Evolutionary conservation across 148 eudicot species (phyloP).

Genomic region (Amaranthus hypochondriacus): DNA sequence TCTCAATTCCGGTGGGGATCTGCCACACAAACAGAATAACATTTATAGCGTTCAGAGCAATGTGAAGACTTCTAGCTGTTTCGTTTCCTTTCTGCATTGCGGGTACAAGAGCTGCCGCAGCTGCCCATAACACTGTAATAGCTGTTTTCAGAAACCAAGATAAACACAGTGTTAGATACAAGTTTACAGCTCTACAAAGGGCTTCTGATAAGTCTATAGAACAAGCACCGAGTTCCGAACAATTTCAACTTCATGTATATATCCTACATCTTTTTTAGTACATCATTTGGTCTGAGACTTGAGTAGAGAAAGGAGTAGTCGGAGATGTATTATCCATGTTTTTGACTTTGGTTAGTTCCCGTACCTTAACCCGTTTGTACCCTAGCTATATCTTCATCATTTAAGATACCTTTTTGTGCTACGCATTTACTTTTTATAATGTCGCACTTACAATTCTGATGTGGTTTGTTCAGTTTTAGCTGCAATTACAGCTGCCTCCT

Average conservation of each 20-base stretch:
- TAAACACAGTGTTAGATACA: neutral
- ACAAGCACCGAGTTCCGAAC: neutral
- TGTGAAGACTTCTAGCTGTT: constrained; percentile 90
- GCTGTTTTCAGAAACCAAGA: constrained; percentile 38
- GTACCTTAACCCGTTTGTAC: too few relatives aligned
- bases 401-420: too few relatives aligned
- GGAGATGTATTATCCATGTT: too few relatives aligned
- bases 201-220: neutral
- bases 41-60: constrained; percentile 72
- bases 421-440: neutral
- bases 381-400: too few relatives aligned
- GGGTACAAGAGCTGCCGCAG: constrained; percentile 90
- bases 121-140: constrained; percentile 94
- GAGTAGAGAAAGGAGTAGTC: too few relatives aligned
- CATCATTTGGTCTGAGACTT: too few relatives aligned
- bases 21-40: constrained; percentile 81
- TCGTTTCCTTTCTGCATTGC: constrained; percentile 97
- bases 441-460: too few relatives aligned
- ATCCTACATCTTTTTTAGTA: too few relatives aligned
- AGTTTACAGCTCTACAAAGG: neutral
- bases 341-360: too few relatives aligned
- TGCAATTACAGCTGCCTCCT: too few relatives aligned
- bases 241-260: neutral
- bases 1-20: constrained; percentile 90
- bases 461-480: too few relatives aligned